Evolutionary conservation across 192 early-diverging fungal genomes (phyloP).

Genomic region (Nowakowskiella sp.): DNA sequence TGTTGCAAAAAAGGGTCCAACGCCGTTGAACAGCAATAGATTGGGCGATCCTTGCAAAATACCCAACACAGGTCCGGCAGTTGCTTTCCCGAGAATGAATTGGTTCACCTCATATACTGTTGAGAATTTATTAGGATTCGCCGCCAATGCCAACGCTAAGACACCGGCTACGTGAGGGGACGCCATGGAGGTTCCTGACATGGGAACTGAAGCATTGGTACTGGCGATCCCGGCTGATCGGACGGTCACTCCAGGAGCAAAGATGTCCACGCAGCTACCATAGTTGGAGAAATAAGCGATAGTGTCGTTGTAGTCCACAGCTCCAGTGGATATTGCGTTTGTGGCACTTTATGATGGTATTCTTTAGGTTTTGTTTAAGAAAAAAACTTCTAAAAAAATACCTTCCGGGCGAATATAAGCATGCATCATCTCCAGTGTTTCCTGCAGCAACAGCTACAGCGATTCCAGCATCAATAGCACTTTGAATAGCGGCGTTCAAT

Average conservation of each 20-base stretch:
- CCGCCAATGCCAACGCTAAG: constrained; percentile 29
- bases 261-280: constrained; percentile 53
- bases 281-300: constrained; percentile 39
- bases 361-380: too few species aligned
- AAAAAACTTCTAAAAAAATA: too few species aligned
- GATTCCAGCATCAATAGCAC: constrained; percentile 22
- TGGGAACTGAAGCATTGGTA: too few species aligned
- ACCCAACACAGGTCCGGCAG: background rate
- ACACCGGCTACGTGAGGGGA: constrained; percentile 48
- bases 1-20: background rate
- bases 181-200: constrained; percentile 56
- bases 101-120: constrained; percentile 1
- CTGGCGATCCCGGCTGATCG: constrained; percentile 27
- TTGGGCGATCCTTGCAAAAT: constrained; percentile 21
- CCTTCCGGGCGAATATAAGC: constrained; percentile 47
- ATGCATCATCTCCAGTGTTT: constrained; percentile 40
- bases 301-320: constrained; percentile 11
- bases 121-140: too few species aligned
- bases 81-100: constrained; percentile 1
- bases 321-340: constrained; percentile 21
- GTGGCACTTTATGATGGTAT: too few species aligned
- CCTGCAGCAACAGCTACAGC: constrained; percentile 44
- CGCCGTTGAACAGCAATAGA: constrained; percentile 22
- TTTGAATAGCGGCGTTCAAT: constrained; percentile 43
- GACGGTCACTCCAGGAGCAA: constrained; percentile 53